Base-by-base conservation (phyloP, 1,139 yeast species). In the Pichia sp. region DNA sequence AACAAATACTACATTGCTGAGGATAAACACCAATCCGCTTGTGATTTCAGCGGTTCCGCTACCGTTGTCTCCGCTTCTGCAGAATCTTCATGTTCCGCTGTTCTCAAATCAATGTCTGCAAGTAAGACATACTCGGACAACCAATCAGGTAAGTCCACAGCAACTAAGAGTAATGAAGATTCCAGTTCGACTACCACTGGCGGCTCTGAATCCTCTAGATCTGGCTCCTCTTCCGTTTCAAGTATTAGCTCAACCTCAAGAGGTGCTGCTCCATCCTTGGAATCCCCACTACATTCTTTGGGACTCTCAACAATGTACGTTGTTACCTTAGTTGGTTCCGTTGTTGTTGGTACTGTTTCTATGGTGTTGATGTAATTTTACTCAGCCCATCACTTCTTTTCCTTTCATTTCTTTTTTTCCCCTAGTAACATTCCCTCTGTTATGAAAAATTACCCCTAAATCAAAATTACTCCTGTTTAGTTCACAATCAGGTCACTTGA, bases 11-110 rank as follows among this genome's bases (percentile, higher is more conserved):
- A 80, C 62, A 53, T 62, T 46, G 62, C 60, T 26, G 65, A 76
- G 39, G 70, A 66, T 49, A 59, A 60, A 41, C 35, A 49, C 34
- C 45, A 59, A 17, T 56, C 66, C 32, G 83, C 83, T 34, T 82
- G 93, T 69, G 72, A 69, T 57, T 82, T 81, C 62, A 59, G 61
- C 43, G 91, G 93, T 44, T 68, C 78, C 41, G 86, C 84, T 35
- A 48, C 74, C 26, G 37, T 72, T 30, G 41, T 33, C 5, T 34
- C 36, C 2, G 51, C 55, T 28, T 35, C 49, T 14, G 33, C 49
- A 19, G 51, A 61, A 22, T 58, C 72, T 22, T 66, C 68, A 35
- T 65, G 53, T 52, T 49, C 47, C 53, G 63, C 51, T 55, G 68
- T 63, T 53, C 56, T 49, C 35, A 56, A 67, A 33, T 45, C 62